These are phyloP conservation scores for Starmerella potacharoeniae DNA, from an alignment of 805 yeast species.

Conservation along the genomic window DNA sequence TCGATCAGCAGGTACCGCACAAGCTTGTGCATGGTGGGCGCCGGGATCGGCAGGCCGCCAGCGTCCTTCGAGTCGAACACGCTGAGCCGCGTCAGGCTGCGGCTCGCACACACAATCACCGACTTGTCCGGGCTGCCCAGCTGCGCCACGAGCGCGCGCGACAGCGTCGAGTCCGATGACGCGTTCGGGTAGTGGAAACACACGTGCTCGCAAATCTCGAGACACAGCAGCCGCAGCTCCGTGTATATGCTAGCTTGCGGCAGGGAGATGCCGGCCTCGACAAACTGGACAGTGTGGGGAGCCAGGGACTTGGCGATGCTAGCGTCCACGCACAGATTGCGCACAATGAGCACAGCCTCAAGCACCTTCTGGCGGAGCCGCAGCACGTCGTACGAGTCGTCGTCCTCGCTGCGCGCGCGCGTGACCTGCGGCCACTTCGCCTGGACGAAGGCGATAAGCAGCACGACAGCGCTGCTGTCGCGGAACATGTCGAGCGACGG, in stretches of 20 bases:
- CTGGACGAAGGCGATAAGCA: slow-evolving; percentile 9
- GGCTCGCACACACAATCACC: slow-evolving; percentile 53
- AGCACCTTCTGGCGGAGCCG: slow-evolving; percentile 27
- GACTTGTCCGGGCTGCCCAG: slow-evolving; percentile 54
- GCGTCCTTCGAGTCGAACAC: slow-evolving; percentile 37
- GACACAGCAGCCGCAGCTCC: slow-evolving; percentile 38
- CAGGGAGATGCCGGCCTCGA: slow-evolving; percentile 30
- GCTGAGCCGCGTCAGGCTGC: slow-evolving; percentile 68
- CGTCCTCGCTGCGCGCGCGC: slow-evolving; percentile 9
- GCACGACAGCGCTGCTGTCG: slow-evolving; percentile 13
- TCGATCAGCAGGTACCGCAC: slow-evolving; percentile 37
- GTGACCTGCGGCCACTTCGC: slow-evolving; percentile 14
- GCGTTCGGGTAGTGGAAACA: slow-evolving; percentile 74
- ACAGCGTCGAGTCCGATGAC: slow-evolving; percentile 55
- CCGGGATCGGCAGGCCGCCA: slow-evolving; percentile 6
- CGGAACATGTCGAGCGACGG: slow-evolving; percentile 16
- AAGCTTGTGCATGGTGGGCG: neutral
- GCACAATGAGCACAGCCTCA: slow-evolving; percentile 52
- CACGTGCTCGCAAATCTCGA: slow-evolving; percentile 71
- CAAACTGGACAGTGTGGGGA: slow-evolving; percentile 26
- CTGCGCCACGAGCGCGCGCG: slow-evolving; percentile 41
- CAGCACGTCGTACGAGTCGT: slow-evolving; percentile 13
- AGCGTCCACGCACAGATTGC: slow-evolving; percentile 77
- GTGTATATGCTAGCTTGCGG: slow-evolving; percentile 23
- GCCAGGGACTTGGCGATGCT: slow-evolving; percentile 63